Percentiles rank a stretch among this genome's conserved stretches.
phyloP scores from a whole-genome alignment of 352 stramenopile genomes.

The Globisporangium solare region DNA sequence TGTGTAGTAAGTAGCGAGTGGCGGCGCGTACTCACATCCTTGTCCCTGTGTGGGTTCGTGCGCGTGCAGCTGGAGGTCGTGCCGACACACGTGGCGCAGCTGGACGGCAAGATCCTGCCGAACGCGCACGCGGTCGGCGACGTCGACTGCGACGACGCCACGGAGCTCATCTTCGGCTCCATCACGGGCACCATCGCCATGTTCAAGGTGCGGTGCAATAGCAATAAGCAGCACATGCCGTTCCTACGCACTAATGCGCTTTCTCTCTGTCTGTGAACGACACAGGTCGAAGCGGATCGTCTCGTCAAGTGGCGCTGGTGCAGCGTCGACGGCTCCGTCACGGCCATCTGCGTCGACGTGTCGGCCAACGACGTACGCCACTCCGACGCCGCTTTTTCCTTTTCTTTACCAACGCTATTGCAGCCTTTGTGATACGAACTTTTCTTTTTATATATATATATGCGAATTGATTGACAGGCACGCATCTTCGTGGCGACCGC shows the following conservation, averaged over 20 bases:
- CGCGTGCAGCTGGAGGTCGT: conserved; percentile 57
- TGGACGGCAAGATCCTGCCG: conserved; percentile 63
- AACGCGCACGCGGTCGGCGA: conserved; percentile 66
- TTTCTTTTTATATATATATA: too few species aligned
- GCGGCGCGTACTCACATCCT: neutral
- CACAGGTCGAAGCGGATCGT: conserved; percentile 41
- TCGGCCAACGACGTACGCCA: conserved; percentile 27
- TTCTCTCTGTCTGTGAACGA: neutral
- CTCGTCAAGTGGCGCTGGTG: conserved; percentile 55
- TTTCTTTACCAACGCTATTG: neutral
- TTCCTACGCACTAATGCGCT: neutral
- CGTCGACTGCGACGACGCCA: conserved; percentile 56
- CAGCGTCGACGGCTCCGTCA: conserved; percentile 66
- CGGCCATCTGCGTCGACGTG: conserved; percentile 55
- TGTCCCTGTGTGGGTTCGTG: neutral
- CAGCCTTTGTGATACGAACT: too few species aligned
- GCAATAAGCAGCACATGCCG: too few species aligned
- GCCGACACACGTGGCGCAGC: conserved; percentile 47
- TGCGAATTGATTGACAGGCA: conserved; percentile 20
- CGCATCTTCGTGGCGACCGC: conserved; percentile 72
- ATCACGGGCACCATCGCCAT: conserved; percentile 54
- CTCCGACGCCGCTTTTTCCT: too few species aligned
- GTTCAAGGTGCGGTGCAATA: conserved; percentile 44
- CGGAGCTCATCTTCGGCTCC: conserved; percentile 66
- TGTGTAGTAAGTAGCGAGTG: neutral